Base-by-base conservation (phyloP, 108 stramenopile species). In the Cafeteria roenbergensis region DNA sequence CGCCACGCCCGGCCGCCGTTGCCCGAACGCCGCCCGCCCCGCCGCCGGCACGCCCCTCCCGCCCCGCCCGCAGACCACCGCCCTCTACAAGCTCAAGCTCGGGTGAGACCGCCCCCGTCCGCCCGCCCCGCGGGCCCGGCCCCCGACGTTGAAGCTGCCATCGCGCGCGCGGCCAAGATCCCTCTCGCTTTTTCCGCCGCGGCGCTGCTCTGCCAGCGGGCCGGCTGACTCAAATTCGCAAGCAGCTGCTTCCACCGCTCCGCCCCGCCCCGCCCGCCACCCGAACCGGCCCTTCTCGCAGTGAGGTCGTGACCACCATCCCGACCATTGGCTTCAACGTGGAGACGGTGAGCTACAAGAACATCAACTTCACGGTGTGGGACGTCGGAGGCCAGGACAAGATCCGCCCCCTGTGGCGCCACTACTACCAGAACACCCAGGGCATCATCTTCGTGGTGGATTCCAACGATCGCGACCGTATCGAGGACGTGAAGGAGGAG, bases 11-110 rank as follows among this genome's bases (percentile, higher is more conserved):
- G n/a, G n/a, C n/a, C n/a, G n/a, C n/a, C n/a, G n/a, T n/a, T n/a
- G n/a, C n/a, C n/a, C n/a, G n/a, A n/a, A n/a, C n/a, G n/a, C n/a
- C n/a, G n/a, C n/a, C n/a, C n/a, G n/a, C n/a, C n/a, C n/a, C n/a
- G n/a, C n/a, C n/a, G n/a, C n/a, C n/a, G n/a, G n/a, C n/a, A n/a
- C n/a, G n/a, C n/a, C n/a, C n/a, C n/a, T n/a, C n/a, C n/a, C n/a
- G n/a, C n/a, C n/a, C n/a, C n/a, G n/a, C n/a, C n/a, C n/a, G n/a
- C n/a, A 98, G 84, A 98, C 97, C 57, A 98, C 97, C 73, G 94
- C 94, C 78, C 90, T 98, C 64, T 98, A 98, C 90, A 95, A 98
- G 82, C 88, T 98, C 78, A 95, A 95, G 86, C 88, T 98, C 25
- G 94, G 91, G n/a, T n/a, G n/a, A n/a, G n/a, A n/a, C n/a, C n/a